Percentiles rank a stretch among this genome's conserved stretches.
Conservation (phyloP, 163 green algal species). For the Chlamydomonas reinhardtii region DNA sequence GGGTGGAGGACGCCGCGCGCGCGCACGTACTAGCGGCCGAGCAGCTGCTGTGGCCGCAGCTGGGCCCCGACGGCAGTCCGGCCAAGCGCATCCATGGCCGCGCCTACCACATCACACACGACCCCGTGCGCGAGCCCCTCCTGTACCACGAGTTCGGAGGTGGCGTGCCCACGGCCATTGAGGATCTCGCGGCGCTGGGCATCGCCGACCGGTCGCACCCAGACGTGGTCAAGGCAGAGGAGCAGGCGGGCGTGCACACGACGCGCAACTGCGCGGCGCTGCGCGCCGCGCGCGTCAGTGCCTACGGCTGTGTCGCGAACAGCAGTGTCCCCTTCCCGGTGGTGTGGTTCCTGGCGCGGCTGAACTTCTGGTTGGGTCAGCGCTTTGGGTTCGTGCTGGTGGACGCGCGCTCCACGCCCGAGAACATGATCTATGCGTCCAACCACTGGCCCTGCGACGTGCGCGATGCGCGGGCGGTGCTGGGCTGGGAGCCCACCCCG, state of each 20-base stretch:
- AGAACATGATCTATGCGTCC: background rate
- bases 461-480: constrained; percentile 1
- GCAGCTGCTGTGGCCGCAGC: constrained; percentile 18
- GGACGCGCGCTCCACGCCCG: background rate
- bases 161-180: background rate
- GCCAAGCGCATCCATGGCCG: constrained; percentile 18
- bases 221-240: too few relatives aligned
- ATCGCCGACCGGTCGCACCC: too few relatives aligned
- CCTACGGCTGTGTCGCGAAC: background rate
- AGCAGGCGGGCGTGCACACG: too few relatives aligned
- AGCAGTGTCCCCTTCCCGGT: background rate
- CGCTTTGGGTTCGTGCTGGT: background rate
- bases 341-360: constrained; percentile 1
- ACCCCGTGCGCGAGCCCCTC: constrained; percentile 13
- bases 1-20: constrained; percentile 38
- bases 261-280: background rate
- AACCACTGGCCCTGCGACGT: constrained; percentile 40
- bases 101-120: constrained; percentile 32
- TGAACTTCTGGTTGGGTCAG: constrained; percentile 25
- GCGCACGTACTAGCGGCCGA: constrained; percentile 33
- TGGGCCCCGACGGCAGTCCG: background rate
- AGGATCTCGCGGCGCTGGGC: too few relatives aligned
- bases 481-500: constrained; percentile 48
- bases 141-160: constrained; percentile 2
- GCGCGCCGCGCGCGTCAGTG: background rate